These are phyloP conservation scores for Selenicereus undatus DNA, from an alignment of 148 eudicot species.

Conservation along the genomic window DNA sequence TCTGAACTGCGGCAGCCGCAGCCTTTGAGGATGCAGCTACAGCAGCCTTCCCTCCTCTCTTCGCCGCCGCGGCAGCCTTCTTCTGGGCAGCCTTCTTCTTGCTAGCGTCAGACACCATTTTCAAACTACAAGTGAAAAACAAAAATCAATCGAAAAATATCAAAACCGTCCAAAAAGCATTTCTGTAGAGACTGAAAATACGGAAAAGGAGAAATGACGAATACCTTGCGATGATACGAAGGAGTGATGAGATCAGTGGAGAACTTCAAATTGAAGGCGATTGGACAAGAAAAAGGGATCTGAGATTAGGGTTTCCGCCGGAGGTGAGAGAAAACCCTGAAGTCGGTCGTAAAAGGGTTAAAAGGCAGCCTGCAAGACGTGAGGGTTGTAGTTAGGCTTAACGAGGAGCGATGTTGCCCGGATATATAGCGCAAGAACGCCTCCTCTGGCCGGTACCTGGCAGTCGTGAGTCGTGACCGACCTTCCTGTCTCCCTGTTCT, in stretches of 20 bases:
- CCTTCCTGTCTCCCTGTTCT: too few relatives aligned
- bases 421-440: too few relatives aligned
- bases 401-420: neutral
- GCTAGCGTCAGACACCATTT: slow-evolving; percentile 99
- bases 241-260: too few relatives aligned
- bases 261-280: too few relatives aligned
- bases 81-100: slow-evolving; percentile 98
- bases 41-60: slow-evolving; percentile 77
- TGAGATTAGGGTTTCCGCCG: slow-evolving; percentile 20
- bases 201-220: too few relatives aligned
- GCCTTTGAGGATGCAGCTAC: slow-evolving; percentile 49
- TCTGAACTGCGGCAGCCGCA: slow-evolving; percentile 28
- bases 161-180: neutral
- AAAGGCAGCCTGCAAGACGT: slow-evolving; percentile 6
- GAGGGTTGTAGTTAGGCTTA: neutral
- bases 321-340: neutral
- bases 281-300: too few relatives aligned
- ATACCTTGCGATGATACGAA: neutral
- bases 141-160: neutral
- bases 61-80: slow-evolving; percentile 96
- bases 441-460: too few relatives aligned
- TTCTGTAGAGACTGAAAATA: too few relatives aligned
- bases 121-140: slow-evolving; percentile 10
- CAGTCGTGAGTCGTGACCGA: too few relatives aligned
- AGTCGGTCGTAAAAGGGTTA: neutral